These are phyloP conservation scores for Stropharia rugosoannulata DNA, from an alignment of 768 basidiomycete species.

Conservation along the genomic window DNA sequence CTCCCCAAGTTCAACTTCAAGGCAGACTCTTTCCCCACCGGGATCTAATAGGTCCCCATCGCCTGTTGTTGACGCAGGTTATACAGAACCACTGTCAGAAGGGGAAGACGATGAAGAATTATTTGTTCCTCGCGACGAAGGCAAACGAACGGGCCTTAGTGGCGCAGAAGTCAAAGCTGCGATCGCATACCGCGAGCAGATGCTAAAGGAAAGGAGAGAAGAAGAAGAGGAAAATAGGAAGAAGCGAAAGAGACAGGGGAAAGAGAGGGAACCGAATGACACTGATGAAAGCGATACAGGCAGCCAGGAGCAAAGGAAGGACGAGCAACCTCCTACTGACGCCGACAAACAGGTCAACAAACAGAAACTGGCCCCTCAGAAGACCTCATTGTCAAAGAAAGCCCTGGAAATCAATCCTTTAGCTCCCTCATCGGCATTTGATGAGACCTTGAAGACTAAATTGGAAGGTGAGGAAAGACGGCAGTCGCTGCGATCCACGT, in stretches of 20 bases:
- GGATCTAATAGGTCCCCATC: conserved; percentile 45
- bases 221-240: conserved; percentile 25
- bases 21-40: conserved; percentile 13
- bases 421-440: conserved; percentile 80
- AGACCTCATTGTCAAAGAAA: conserved; percentile 22
- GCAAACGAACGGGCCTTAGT: conserved; percentile 74
- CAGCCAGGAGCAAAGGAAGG: background rate
- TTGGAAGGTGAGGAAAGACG: conserved; percentile 40
- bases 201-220: conserved; percentile 52
- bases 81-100: conserved; percentile 91
- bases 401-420: conserved; percentile 80
- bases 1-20: conserved; percentile 17
- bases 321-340: background rate
- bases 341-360: conserved; percentile 27
- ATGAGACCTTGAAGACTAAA: conserved; percentile 76
- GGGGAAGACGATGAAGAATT: conserved; percentile 86
- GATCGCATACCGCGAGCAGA: conserved; percentile 80
- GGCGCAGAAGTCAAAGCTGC: conserved; percentile 79
- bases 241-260: conserved; percentile 22
- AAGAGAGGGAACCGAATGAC: conserved; percentile 23
- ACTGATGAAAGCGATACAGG: conserved; percentile 6
- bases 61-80: conserved; percentile 34
- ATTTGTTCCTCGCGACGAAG: conserved; percentile 72
- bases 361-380: conserved; percentile 33
- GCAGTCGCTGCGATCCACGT: conserved; percentile 12